phyloP scores from a whole-genome alignment of 2,329 filamentous ascomycete genomes.

The Microdochium trichocladiopsis region DNA sequence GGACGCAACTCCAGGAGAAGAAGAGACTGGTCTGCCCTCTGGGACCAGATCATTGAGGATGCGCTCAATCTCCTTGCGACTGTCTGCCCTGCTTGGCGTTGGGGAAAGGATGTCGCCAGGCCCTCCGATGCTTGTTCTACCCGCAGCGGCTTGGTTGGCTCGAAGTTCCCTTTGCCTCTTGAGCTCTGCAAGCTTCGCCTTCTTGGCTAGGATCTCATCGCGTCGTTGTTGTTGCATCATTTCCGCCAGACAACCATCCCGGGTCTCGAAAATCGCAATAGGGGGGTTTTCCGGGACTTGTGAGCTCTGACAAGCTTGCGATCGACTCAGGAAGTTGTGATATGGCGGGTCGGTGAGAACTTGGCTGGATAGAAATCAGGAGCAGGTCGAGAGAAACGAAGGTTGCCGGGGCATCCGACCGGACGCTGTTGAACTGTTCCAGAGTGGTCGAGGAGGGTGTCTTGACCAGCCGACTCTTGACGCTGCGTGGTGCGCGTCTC shows the following conservation, averaged over 20 bases:
- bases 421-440: no score
- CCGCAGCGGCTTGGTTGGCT: slow-evolving; percentile 65
- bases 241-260: slow-evolving; percentile 39
- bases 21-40: slow-evolving; percentile 66
- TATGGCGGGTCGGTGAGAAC: no score
- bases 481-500: neutral
- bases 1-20: slow-evolving; percentile 58
- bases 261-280: slow-evolving; percentile 15
- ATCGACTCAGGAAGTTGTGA: no score
- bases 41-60: slow-evolving; percentile 80
- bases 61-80: slow-evolving; percentile 71
- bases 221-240: slow-evolving; percentile 75
- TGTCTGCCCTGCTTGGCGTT: slow-evolving; percentile 61
- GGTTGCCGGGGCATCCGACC: no score
- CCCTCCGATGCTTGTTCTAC: slow-evolving; percentile 61
- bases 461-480: neutral
- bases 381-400: no score
- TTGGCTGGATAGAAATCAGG: no score
- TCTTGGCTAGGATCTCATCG: slow-evolving; percentile 95
- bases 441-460: no score
- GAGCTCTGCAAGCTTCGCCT: slow-evolving; percentile 92
- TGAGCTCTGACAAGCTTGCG: neutral
- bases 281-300: neutral
- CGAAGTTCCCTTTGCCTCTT: slow-evolving; percentile 86
- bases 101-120: slow-evolving; percentile 60